Conservation (phyloP, 768 basidiomycete species). For the Mycena galopus region DNA sequence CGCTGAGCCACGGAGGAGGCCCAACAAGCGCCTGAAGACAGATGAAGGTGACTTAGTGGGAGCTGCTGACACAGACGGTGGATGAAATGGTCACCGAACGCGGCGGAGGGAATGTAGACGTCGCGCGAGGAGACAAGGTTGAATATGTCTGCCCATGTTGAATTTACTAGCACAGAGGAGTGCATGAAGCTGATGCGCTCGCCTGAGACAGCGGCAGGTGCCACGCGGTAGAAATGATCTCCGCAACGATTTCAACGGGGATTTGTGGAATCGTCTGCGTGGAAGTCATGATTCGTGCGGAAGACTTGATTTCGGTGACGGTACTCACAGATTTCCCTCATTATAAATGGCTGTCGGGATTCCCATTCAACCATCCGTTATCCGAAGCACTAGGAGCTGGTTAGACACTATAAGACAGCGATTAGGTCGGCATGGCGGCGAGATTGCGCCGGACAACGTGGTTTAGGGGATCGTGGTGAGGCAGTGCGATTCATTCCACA, state of each 20-base stretch:
- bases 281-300: neutral
- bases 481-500: neutral
- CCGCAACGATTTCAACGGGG: slow-evolving; percentile 38
- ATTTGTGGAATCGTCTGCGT: slow-evolving; percentile 10
- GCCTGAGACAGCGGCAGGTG: slow-evolving; percentile 30
- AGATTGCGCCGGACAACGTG: slow-evolving; percentile 21
- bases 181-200: slow-evolving; percentile 38
- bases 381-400: neutral
- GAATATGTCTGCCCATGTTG: slow-evolving; percentile 36
- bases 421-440: slow-evolving; percentile 30
- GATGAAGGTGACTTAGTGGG: neutral
- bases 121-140: slow-evolving; percentile 34
- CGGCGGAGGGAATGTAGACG: slow-evolving; percentile 35
- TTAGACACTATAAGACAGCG: slow-evolving; percentile 24
- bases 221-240: slow-evolving; percentile 34
- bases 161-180: slow-evolving; percentile 37
- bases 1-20: neutral
- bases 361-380: slow-evolving; percentile 6
- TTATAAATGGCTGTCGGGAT: slow-evolving; percentile 6
- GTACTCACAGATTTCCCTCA: neutral
- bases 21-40: neutral
- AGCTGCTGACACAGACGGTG: neutral
- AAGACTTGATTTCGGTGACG: neutral
- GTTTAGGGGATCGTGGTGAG: neutral
- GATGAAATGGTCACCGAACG: slow-evolving; percentile 34